phyloP scores from a whole-genome alignment of 768 basidiomycete genomes.

The Dacryopinax spathularia region DNA sequence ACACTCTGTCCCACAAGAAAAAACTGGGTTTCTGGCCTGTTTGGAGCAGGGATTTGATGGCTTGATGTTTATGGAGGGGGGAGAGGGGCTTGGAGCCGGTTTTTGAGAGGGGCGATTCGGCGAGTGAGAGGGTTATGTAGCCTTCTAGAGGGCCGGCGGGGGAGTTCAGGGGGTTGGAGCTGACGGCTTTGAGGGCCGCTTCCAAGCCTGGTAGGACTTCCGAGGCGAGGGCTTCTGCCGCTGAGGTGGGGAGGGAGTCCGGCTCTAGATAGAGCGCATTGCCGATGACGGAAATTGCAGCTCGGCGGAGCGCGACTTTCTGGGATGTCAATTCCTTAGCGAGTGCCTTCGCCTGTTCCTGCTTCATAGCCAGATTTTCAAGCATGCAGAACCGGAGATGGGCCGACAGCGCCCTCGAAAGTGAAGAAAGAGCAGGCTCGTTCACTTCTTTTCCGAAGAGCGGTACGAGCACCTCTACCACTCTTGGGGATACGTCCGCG shows the following conservation, averaged over 20 bases:
- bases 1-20: slow-evolving; percentile 75
- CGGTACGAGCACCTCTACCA: slow-evolving; percentile 28
- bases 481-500: slow-evolving; percentile 32
- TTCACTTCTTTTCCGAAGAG: slow-evolving; percentile 62
- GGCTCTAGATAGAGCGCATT: slow-evolving; percentile 33
- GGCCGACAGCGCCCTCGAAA: slow-evolving; percentile 39
- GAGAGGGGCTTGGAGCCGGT: neutral
- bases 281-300: slow-evolving; percentile 52
- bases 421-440: slow-evolving; percentile 43
- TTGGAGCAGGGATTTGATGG: slow-evolving; percentile 15
- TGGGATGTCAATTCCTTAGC: slow-evolving; percentile 55
- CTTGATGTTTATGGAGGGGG: neutral
- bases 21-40: slow-evolving; percentile 64
- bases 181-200: slow-evolving; percentile 47
- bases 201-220: slow-evolving; percentile 51
- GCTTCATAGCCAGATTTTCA: slow-evolving; percentile 28
- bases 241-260: slow-evolving; percentile 20
- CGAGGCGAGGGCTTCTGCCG: slow-evolving; percentile 39
- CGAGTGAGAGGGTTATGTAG: slow-evolving; percentile 55
- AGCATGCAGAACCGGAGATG: slow-evolving; percentile 47
- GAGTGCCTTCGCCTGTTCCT: slow-evolving; percentile 36
- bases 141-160: slow-evolving; percentile 66
- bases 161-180: slow-evolving; percentile 43
- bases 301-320: slow-evolving; percentile 48
- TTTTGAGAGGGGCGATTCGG: slow-evolving; percentile 42